Evolutionary conservation across 305 asterid species (phyloP).

Genomic region (Fraxinus platypoda): DNA sequence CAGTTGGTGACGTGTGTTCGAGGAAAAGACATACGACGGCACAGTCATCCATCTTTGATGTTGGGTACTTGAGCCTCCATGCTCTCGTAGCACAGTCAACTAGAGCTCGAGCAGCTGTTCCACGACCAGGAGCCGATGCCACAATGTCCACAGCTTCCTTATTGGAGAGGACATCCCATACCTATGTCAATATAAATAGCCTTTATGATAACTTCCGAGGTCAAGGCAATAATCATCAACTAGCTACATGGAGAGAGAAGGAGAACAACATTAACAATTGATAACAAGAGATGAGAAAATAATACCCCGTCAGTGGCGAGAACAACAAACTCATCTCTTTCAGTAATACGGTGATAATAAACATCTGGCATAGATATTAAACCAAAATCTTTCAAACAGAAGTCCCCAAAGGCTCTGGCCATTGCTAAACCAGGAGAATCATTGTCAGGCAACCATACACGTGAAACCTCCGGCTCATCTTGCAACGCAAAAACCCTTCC

Average conservation of each 20-base stretch:
- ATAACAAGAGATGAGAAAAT: background rate
- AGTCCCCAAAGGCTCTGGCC: background rate
- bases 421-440: background rate
- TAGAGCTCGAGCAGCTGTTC: background rate
- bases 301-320: background rate
- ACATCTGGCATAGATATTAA: background rate
- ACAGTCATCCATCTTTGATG: background rate
- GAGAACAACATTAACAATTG: background rate
- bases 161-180: background rate
- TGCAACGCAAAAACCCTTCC: background rate
- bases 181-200: background rate
- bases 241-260: background rate
- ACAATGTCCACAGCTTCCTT: background rate
- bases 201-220: background rate
- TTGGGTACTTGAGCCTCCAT: background rate
- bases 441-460: background rate
- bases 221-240: background rate
- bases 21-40: background rate
- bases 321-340: background rate
- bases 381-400: background rate
- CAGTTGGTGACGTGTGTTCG: background rate
- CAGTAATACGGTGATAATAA: background rate
- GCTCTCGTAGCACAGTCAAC: background rate
- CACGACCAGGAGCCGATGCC: background rate
- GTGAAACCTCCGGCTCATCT: background rate